Percentiles rank a stretch among this genome's conserved stretches.
These are phyloP conservation scores for Melampsora larici-populina DNA, from an alignment of 1,284 basidiomycete genomes.

Conservation along the genomic window DNA sequence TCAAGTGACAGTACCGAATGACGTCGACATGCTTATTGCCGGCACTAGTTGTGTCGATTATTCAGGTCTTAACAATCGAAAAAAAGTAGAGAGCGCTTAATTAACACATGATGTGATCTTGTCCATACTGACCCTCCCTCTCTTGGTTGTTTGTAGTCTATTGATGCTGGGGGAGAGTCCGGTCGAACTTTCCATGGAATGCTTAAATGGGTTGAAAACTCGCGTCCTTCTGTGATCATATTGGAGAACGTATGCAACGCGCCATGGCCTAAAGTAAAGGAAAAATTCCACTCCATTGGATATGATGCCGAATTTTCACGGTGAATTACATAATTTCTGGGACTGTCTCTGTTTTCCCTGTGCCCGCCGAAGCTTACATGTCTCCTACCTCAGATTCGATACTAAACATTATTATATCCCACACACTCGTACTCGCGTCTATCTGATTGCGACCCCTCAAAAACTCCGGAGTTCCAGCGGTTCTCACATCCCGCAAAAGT, in stretches of 20 bases:
- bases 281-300: slow-evolving; percentile 70
- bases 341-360: background rate
- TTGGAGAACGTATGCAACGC: slow-evolving; percentile 91
- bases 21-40: slow-evolving; percentile 75
- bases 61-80: slow-evolving; percentile 87
- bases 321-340: slow-evolving; percentile 45
- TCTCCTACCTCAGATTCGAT: slow-evolving; percentile 61
- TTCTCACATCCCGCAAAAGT: slow-evolving; percentile 65
- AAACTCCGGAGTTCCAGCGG: slow-evolving; percentile 55
- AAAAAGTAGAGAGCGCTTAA: slow-evolving; percentile 64
- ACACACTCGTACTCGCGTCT: slow-evolving; percentile 84
- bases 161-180: slow-evolving; percentile 51
- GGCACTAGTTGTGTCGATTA: slow-evolving; percentile 96
- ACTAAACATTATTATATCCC: slow-evolving; percentile 93
- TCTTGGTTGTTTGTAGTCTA: slow-evolving; percentile 23
- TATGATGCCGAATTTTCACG: slow-evolving; percentile 72
- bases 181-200: slow-evolving; percentile 59
- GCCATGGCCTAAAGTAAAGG: slow-evolving; percentile 74
- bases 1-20: slow-evolving; percentile 76
- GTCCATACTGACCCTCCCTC: background rate
- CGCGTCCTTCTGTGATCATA: slow-evolving; percentile 82
- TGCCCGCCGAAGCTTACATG: background rate
- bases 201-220: slow-evolving; percentile 84
- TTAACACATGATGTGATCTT: background rate
- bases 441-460: slow-evolving; percentile 46